Evolutionary conservation across 2,329 filamentous ascomycete species (phyloP), one percentile per base, ranked within the genome.

Genomic region (Colletotrichum theobromicola): DNA sequence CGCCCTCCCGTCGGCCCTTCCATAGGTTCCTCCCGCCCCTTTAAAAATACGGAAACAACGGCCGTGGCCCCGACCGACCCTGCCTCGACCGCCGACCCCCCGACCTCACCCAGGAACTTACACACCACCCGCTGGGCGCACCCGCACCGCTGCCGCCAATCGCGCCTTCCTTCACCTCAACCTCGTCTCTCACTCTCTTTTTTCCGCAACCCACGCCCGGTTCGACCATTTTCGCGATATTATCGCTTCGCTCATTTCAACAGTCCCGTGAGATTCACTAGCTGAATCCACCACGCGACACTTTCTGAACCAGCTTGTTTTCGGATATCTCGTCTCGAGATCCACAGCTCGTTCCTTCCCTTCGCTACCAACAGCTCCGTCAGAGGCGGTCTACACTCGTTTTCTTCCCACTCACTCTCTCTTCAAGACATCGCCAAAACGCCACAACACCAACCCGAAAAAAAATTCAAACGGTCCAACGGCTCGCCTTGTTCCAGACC

Each of bases 301-400:
- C 42, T 24, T 24, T 34, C 53, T 68, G 66, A 61, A 42, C 35
- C 53, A 46, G 15, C 55, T 4, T 57, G 53, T 57, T 57, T 12
- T 32, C n/a, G 57, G 28, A 18, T 18, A 16, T 61, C 61, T 34
- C 32, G 32, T 34, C 35, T 32, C 35, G 55, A 53, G 62, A 34
- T 34, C 57, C 46, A 76, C 72, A 42, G 28, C 58, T 71, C 72
- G 57, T 74, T 76, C 67, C 34, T 67, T 72, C 42, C 73, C 30
- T 68, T 67, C 72, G 24, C 30, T 50, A 42, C 5, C 42, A 46
- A 46, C 18, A 67, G 67, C 63, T 57, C 60, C 73, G 60, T 69
- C 73, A 69, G 72, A 57, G 72, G 72, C 68, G 68, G 72, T 63
- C 32, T 35, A 75, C 70, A 65, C 42, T 75, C 55, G 60, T 74